A percentile compares a stretch with the other conserved stretches of the same genome.
These are phyloP conservation scores for Fusarium algeriense DNA, from an alignment of 2,329 filamentous ascomycete species.

Conservation along the genomic window DNA sequence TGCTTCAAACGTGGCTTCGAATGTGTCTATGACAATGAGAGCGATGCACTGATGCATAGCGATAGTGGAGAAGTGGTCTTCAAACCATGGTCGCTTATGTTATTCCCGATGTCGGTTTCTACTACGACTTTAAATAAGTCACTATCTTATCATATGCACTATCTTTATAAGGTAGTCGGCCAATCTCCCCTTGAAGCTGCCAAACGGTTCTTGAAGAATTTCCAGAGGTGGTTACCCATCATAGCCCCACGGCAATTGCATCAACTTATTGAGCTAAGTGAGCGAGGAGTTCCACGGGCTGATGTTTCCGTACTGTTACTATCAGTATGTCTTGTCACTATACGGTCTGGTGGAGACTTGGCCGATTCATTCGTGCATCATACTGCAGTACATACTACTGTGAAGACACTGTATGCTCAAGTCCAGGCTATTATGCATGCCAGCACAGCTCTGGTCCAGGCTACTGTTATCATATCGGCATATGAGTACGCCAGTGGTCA, in stretches of 20 bases:
- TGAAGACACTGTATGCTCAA: not conserved
- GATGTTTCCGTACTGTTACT: not conserved
- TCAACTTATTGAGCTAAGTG: not conserved
- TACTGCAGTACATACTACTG: not conserved
- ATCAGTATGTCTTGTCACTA: not conserved
- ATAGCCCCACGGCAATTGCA: not conserved
- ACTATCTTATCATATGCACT: not conserved
- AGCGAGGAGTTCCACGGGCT: not conserved
- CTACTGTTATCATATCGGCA: not conserved
- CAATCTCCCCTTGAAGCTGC: not conserved
- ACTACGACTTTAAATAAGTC: not conserved
- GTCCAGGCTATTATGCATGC: not conserved
- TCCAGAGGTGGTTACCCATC: not conserved
- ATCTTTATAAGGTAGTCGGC: not conserved
- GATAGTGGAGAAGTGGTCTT: fast-evolving
- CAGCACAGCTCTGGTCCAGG: not conserved
- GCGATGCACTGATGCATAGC: fast-evolving
- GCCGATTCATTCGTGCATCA: fast-evolving
- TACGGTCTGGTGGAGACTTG: not conserved
- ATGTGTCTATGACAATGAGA: fast-evolving
- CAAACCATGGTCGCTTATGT: not conserved
- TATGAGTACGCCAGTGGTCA: not conserved
- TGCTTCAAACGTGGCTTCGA: not conserved
- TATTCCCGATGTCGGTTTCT: not conserved
- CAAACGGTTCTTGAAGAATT: fast-evolving